phyloP scores from a whole-genome alignment of 2,329 filamentous ascomycete species.

The Penicillium digitatum region DNA sequence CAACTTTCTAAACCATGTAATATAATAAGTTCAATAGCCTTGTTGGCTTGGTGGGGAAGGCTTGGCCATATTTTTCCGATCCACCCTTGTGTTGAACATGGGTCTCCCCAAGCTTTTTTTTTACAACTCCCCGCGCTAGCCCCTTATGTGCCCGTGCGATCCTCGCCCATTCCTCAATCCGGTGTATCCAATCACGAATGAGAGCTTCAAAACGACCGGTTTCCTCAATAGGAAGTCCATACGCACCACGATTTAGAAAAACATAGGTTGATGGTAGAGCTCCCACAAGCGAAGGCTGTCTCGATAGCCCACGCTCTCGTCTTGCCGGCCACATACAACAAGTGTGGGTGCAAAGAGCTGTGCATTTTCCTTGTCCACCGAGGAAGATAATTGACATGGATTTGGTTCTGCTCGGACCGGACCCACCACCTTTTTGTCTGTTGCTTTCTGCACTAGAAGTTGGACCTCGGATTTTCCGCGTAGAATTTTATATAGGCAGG shows the following conservation, averaged over 20 bases:
- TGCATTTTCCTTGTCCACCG: conserved; percentile 11
- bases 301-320: conserved; percentile 28
- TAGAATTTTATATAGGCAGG: conserved; percentile 22
- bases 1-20: too few relatives aligned
- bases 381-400: conserved; percentile 25
- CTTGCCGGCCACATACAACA: conserved; percentile 29
- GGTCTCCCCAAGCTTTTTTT: background rate
- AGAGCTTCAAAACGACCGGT: conserved; percentile 27
- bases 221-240: conserved; percentile 30
- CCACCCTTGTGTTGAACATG: background rate
- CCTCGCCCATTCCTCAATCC: conserved; percentile 24
- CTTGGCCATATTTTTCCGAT: background rate
- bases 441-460: conserved; percentile 17
- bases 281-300: conserved; percentile 29
- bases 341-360: conserved; percentile 30
- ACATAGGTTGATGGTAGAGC: conserved; percentile 24
- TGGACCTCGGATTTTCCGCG: conserved; percentile 19
- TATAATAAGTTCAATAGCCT: too few relatives aligned
- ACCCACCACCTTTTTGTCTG: conserved; percentile 23
- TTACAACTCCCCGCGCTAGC: too few relatives aligned
- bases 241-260: conserved; percentile 27
- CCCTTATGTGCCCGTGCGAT: conserved; percentile 7
- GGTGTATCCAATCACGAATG: conserved; percentile 27
- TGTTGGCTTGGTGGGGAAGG: too few relatives aligned
- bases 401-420: conserved; percentile 26